Conservation (phyloP, 371 early-diverging fungal species). For the Nematocida ironsii region DNA sequence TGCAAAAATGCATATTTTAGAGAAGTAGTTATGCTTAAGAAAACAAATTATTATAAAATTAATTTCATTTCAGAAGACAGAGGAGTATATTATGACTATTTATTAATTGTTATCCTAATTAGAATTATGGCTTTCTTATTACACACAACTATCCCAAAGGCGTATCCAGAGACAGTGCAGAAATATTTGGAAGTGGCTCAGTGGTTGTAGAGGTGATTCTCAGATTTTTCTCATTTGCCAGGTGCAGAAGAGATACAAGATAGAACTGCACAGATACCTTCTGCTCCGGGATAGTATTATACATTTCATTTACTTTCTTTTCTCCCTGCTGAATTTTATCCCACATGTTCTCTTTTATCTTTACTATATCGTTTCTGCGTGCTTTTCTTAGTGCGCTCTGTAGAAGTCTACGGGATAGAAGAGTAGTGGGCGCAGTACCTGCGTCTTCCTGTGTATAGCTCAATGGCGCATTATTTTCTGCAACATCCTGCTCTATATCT, state of each 20-base stretch:
- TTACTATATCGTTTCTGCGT: constrained; percentile 43
- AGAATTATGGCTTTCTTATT: not conserved
- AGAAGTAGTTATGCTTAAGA: no score
- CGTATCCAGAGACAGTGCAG: constrained; percentile 10
- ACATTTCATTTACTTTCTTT: constrained; percentile 42
- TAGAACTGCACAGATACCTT: constrained; percentile 69
- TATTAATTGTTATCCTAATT: not conserved
- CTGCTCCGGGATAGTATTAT: constrained; percentile 43
- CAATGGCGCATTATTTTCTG: not conserved
- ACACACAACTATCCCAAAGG: not conserved
- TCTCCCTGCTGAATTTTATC: constrained; percentile 37
- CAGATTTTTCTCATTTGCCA: constrained; percentile 68
- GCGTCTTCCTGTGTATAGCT: constrained; percentile 12
- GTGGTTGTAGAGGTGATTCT: not conserved
- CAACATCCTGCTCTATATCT: not conserved
- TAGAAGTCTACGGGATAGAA: constrained; percentile 39
- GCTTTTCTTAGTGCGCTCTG: constrained; percentile 51
- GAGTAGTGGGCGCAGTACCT: constrained; percentile 36
- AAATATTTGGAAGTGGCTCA: constrained; percentile 7
- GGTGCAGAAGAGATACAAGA: constrained; percentile 68
- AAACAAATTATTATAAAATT: no score
- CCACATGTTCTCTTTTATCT: constrained; percentile 46
- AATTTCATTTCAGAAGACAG: no score
- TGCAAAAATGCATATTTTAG: no score
- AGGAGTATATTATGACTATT: no score